Percentiles rank a stretch among this genome's conserved stretches.
phyloP scores from a whole-genome alignment of 78 protist genomes.

The Dictyostelium purpureum region DNA sequence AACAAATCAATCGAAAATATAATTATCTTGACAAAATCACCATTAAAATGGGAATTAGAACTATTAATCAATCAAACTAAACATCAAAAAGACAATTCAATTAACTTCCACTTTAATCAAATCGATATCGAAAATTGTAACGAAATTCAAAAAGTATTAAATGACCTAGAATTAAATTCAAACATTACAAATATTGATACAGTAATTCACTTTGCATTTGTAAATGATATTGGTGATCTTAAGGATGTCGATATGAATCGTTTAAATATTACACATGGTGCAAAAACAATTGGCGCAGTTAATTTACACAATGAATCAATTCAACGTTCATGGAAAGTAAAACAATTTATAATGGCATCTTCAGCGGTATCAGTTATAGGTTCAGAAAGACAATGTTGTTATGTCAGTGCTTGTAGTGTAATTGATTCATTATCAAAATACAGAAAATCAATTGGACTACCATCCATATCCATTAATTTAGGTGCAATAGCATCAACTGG shows the following conservation, averaged over 20 bases:
- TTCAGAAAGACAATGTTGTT: slow-evolving; percentile 60
- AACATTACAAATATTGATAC: slow-evolving; percentile 11
- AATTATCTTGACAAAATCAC: slow-evolving; percentile 11
- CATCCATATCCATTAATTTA: slow-evolving; percentile 47
- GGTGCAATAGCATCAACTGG: slow-evolving; percentile 66
- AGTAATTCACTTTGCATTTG: slow-evolving; percentile 51
- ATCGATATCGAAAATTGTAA: not conserved
- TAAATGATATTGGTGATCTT: not conserved
- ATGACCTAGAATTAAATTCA: not conserved
- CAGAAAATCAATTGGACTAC: slow-evolving; percentile 54
- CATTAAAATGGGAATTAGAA: slow-evolving; percentile 58
- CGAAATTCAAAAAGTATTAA: not conserved
- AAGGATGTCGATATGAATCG: not conserved
- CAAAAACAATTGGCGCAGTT: slow-evolving; percentile 82
- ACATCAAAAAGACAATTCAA: not conserved
- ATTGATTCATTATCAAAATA: slow-evolving; percentile 60
- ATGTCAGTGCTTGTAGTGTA: slow-evolving; percentile 81
- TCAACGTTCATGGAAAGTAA: not conserved
- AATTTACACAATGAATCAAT: slow-evolving; percentile 58
- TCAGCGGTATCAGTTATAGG: slow-evolving; percentile 53
- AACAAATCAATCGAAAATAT: not conserved
- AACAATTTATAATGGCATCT: slow-evolving; percentile 56
- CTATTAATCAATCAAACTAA: slow-evolving; percentile 26
- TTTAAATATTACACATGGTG: not conserved
- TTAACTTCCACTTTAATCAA: not conserved